Conservation (phyloP, 169 alveolate species). For the Plasmodium blacklocki region DNA sequence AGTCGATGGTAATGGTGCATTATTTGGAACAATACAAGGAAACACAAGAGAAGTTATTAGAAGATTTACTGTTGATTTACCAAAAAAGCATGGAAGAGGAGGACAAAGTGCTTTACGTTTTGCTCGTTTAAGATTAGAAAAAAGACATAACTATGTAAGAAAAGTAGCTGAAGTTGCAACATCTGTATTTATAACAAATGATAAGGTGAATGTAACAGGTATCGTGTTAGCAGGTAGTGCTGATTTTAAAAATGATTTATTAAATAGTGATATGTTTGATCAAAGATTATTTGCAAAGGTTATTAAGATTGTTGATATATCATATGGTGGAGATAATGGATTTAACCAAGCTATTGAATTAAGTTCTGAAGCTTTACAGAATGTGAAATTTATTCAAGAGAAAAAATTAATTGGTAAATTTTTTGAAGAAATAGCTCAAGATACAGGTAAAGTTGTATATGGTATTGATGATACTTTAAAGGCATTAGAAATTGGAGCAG, state of each 20-base stretch:
- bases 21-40: constrained; percentile 98
- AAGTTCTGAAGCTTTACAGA: constrained; percentile 94
- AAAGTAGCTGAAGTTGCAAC: constrained; percentile 98
- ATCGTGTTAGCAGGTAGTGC: constrained; percentile 98
- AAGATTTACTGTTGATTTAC: constrained; percentile 97
- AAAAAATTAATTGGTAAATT: constrained; percentile 93
- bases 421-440: constrained; percentile 98
- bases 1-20: constrained; percentile 98
- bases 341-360: constrained; percentile 98
- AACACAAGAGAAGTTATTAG: constrained; percentile 92
- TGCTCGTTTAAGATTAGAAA: constrained; percentile 99
- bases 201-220: constrained; percentile 93
- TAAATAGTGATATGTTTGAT: constrained; percentile 94
- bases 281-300: constrained; percentile 95
- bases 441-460: constrained; percentile 97
- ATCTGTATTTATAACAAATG: constrained; percentile 97
- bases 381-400: constrained; percentile 93
- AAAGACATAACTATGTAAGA: constrained; percentile 98
- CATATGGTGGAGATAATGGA: constrained; percentile 99
- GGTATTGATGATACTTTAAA: constrained; percentile 97
- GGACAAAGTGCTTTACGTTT: constrained; percentile 99
- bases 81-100: constrained; percentile 99
- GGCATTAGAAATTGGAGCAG: constrained; percentile 96
- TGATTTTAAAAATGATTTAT: constrained; percentile 97
- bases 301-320: constrained; percentile 96